Evolutionary conservation across 306 rosid species (phyloP).

Genomic region (Mimosa bimucronata): DNA sequence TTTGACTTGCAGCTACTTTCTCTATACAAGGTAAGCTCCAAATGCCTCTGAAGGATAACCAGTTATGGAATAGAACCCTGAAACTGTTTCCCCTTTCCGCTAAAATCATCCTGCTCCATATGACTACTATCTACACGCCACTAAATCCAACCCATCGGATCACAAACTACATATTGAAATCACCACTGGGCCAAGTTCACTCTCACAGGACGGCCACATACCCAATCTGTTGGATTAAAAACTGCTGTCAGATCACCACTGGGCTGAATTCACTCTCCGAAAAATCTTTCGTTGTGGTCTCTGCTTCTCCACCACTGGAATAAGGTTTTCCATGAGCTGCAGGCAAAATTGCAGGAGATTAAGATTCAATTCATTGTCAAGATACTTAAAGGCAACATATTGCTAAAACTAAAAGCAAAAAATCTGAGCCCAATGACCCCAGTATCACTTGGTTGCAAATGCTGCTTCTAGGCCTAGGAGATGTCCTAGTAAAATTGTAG

Average conservation of each 20-base stretch:
- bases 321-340: constrained; percentile 70
- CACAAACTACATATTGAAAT: constrained; percentile 22
- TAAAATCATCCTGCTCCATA: constrained; percentile 25
- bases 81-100: neutral
- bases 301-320: constrained; percentile 58
- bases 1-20: constrained; percentile 17
- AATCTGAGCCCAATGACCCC: neutral
- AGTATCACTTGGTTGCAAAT: neutral
- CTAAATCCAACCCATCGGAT: constrained; percentile 5
- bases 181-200: constrained; percentile 38
- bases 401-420: neutral
- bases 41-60: constrained; percentile 10
- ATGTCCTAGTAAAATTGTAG: neutral
- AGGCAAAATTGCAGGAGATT: constrained; percentile 11
- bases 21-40: constrained; percentile 28
- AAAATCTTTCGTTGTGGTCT: constrained; percentile 49
- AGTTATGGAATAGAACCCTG: neutral
- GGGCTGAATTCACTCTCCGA: constrained; percentile 56
- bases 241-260: constrained; percentile 25
- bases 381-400: neutral
- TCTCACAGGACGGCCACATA: neutral
- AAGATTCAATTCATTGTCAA: constrained; percentile 8
- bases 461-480: neutral
- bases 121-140: constrained; percentile 32
- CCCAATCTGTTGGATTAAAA: neutral